Conservation (phyloP, 2,329 filamentous ascomycete genomes). For the Xylariaceae sp. region DNA sequence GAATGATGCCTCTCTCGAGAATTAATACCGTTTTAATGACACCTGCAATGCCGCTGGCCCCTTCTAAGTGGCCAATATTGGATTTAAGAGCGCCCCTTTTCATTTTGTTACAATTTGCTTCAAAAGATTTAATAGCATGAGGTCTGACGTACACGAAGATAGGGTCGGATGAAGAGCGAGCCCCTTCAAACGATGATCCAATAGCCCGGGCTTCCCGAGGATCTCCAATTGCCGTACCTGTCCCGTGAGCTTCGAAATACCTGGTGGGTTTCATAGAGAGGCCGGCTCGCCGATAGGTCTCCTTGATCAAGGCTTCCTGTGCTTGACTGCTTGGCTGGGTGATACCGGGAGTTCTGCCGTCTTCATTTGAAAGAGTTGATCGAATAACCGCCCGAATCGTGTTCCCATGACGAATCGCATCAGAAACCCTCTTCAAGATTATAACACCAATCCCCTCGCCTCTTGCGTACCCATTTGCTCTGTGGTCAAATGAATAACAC, state of each 20-base stretch:
- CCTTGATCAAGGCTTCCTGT: constrained; percentile 33
- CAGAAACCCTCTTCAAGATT: constrained; percentile 37
- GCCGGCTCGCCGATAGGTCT: constrained; percentile 32
- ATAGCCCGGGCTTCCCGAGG: constrained; percentile 26
- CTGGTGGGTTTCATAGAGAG: constrained; percentile 21
- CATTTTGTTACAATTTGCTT: neutral
- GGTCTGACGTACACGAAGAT: constrained; percentile 7
- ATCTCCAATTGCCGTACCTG: constrained; percentile 22
- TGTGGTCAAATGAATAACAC: constrained; percentile 35
- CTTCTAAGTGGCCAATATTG: constrained; percentile 29
- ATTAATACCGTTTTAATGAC: constrained; percentile 23
- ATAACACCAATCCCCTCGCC: constrained; percentile 23
- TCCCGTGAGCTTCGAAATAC: constrained; percentile 31
- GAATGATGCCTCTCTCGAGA: constrained; percentile 19
- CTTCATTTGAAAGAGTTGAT: constrained; percentile 36
- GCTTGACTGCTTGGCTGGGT: constrained; percentile 40
- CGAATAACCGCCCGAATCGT: constrained; percentile 38
- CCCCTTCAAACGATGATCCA: constrained; percentile 6
- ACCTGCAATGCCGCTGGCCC: constrained; percentile 23
- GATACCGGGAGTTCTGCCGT: constrained; percentile 43
- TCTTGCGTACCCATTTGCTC: constrained; percentile 28
- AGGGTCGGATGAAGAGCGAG: constrained; percentile 1
- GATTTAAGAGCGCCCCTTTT: constrained; percentile 25
- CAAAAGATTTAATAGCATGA: neutral
- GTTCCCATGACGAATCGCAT: constrained; percentile 40